Base-by-base conservation (phyloP, 2,329 filamentous ascomycete genomes). In the Neonectria neomacrospora region DNA sequence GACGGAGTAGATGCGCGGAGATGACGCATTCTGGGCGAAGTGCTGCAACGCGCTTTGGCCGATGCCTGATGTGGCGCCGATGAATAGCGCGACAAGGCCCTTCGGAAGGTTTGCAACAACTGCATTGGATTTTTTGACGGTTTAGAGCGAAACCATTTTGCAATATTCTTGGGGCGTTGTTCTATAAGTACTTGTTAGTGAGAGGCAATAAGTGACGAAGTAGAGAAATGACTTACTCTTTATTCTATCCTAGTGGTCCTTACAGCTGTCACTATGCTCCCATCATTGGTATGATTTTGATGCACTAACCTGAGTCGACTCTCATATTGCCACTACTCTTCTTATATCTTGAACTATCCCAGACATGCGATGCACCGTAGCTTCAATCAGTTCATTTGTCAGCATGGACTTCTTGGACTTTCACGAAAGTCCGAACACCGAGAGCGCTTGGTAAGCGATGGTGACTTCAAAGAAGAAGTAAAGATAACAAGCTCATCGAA, bases 31-130 rank as follows among this genome's bases (percentile, higher is more conserved):
- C 3, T 52, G 62, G 4, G 63, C 37, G 2, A 70, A 48, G 1
- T 70, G 66, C 12, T 65, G 54, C 0, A 69, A n/a, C 4, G 68
- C 50, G 22, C 57, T 54, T 8, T 61, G 66, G 2, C 68, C 68
- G 11, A 70, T 70, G 1, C 68, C 68, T 0, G 66, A 70, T 26
- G 68, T 69, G 11, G 60, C 68, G 1, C 67, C 68, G 4, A 70
- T 58, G n/a, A 68, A 68, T 2, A 68, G 58, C 0, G 65, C 66
- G 0, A 56, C 67, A 10, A 68, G 59, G 2, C 67, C 58, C 0
- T 48, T 3, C 0, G 66, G 58, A 0, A 68, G 56, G 5, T 22
- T n/a, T 16, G 54, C 14, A 6, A 59, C 30, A 45, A 45, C 47
- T 5, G 60, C 39, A 66, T 68, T 68, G 22, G 66, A 63, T 16